Percentiles rank a stretch among this genome's conserved stretches.
Evolutionary conservation across 495 filamentous ascomycete species (phyloP).

Genomic region (Lasiosphaeria miniovina): DNA sequence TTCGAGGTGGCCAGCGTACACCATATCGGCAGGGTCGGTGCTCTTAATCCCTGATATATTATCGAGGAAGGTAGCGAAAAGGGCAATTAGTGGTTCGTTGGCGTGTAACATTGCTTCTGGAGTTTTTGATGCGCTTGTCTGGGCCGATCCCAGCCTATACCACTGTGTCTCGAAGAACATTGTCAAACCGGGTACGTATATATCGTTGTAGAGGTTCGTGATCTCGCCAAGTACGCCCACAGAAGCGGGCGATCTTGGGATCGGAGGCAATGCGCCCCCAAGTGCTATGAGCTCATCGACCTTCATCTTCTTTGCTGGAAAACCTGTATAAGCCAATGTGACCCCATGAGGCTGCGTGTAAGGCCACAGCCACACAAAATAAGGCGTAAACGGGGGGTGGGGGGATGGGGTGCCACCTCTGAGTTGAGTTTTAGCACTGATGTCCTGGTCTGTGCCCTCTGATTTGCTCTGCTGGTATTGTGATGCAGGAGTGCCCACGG

Average conservation of each 20-base stretch:
- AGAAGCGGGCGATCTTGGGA: slow-evolving; percentile 52
- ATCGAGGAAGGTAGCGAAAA: slow-evolving; percentile 59
- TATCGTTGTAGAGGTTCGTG: slow-evolving; percentile 66
- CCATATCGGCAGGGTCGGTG: slow-evolving; percentile 59
- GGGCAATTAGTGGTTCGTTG: slow-evolving; percentile 57
- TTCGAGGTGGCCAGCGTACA: slow-evolving; percentile 61
- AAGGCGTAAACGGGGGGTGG: slow-evolving; percentile 20
- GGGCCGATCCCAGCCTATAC: slow-evolving; percentile 58
- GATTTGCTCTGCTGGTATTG: slow-evolving; percentile 36
- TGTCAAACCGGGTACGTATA: slow-evolving; percentile 74
- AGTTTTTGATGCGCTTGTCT: slow-evolving; percentile 15
- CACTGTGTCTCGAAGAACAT: slow-evolving; percentile 82
- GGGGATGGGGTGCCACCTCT: slow-evolving; percentile 32
- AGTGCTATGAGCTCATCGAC: slow-evolving; percentile 73
- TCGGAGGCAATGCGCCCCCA: slow-evolving; percentile 59
- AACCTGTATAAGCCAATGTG: slow-evolving; percentile 45
- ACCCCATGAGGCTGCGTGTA: slow-evolving; percentile 28
- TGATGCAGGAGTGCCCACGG: slow-evolving; percentile 35
- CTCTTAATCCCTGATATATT: slow-evolving; percentile 37
- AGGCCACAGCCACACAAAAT: slow-evolving; percentile 18
- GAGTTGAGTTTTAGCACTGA: slow-evolving; percentile 18
- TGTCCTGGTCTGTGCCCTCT: slow-evolving; percentile 24
- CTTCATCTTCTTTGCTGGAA: slow-evolving; percentile 65
- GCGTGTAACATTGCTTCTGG: slow-evolving; percentile 47
- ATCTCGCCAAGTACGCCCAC: slow-evolving; percentile 63